A percentile compares a stretch with the other conserved stretches of the same genome.
These are phyloP conservation scores for Fusarium sp. DNA, from an alignment of 2,329 filamentous ascomycete species.

Conservation along the genomic window DNA sequence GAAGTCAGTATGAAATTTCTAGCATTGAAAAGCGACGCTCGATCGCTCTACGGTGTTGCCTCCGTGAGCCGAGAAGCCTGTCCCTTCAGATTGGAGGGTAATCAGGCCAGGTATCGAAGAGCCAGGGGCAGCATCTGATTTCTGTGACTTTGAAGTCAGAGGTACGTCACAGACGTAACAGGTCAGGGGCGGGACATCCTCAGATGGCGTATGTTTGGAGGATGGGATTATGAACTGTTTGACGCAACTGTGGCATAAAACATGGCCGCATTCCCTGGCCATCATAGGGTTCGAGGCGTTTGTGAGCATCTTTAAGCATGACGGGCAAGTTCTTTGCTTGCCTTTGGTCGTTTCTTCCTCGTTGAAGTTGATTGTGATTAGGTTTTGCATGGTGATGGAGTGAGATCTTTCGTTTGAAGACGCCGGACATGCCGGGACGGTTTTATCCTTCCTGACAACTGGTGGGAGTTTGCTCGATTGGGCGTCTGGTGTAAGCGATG, in stretches of 20 bases:
- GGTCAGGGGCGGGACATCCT: conserved; percentile 60
- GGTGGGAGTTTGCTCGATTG: conserved; percentile 64
- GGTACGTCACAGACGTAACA: conserved; percentile 92
- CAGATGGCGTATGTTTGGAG: conserved; percentile 56
- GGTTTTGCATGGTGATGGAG: conserved; percentile 79
- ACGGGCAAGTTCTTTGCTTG: conserved; percentile 75
- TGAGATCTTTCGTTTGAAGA: conserved; percentile 77
- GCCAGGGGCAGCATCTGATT: conserved; percentile 62
- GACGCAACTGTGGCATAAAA: conserved; percentile 87
- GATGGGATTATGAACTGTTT: conserved; percentile 81
- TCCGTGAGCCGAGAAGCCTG: conserved; percentile 91
- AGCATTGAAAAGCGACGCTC: conserved; percentile 87
- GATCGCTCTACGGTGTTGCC: conserved; percentile 83
- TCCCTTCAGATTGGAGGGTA: conserved; percentile 86
- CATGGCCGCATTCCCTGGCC: conserved; percentile 90
- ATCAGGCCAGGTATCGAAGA: conserved; percentile 79
- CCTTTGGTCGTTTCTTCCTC: conserved; percentile 71
- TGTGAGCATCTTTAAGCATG: conserved; percentile 84
- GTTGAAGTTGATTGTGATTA: conserved; percentile 82
- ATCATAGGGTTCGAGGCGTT: conserved; percentile 88
- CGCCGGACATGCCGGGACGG: conserved; percentile 80
- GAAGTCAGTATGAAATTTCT: conserved; percentile 18
- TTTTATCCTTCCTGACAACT: conserved; percentile 72
- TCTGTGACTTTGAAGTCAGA: conserved; percentile 67
- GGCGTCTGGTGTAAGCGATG: conserved; percentile 78